Conservation (phyloP, 495 filamentous ascomycete genomes). For the Tuber melanosporum region DNA sequence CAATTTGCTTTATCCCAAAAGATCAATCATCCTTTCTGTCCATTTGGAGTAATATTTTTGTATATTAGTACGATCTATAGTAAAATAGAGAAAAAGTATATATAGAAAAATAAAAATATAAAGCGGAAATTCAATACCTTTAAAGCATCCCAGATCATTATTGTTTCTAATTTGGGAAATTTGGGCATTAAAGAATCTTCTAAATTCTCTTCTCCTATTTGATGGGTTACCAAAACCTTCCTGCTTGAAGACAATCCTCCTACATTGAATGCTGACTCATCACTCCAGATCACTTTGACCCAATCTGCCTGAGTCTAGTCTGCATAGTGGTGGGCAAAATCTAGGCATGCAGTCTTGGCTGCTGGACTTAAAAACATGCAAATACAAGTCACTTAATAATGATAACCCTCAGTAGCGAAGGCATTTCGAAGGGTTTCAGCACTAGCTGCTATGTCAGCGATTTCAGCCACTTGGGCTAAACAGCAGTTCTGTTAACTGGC, state of each 20-base stretch:
- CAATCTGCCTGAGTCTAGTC: not conserved
- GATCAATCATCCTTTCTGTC: not conserved
- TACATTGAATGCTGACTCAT: not conserved
- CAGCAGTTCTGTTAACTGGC: not conserved
- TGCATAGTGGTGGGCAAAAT: not conserved
- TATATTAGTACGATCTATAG: no score
- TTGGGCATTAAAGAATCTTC: slow-evolving; percentile 6
- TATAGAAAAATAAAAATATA: no score
- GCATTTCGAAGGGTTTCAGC: not conserved
- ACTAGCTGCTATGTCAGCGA: slow-evolving; percentile 6
- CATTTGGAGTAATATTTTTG: not conserved
- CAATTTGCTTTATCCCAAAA: slow-evolving; percentile 15
- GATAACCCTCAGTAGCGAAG: slow-evolving; percentile 5
- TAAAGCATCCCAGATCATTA: not conserved
- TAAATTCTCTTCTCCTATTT: not conserved
- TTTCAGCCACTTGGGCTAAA: slow-evolving; percentile 8
- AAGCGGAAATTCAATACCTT: not conserved
- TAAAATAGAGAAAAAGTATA: no score
- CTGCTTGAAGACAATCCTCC: not conserved
- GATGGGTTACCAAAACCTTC: not conserved
- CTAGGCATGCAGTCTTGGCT: no score
- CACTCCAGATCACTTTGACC: not conserved
- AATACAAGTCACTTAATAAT: not conserved
- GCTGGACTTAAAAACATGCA: no score
- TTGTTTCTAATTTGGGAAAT: not conserved